Conservation (phyloP, 73 alveolate species). For the Paramecium tetraurelia region DNA sequence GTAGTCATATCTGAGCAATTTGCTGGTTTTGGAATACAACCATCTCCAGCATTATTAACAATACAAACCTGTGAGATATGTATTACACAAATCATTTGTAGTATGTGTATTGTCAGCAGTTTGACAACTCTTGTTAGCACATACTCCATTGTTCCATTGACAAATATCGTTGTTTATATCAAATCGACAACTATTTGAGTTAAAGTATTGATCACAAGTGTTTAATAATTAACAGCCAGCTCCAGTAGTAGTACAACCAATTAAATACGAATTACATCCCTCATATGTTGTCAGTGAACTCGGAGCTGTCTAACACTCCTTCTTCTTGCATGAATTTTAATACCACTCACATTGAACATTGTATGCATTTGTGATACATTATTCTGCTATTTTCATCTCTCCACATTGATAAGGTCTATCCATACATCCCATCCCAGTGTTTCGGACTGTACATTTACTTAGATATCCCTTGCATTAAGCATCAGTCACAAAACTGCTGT, state of each 20-base stretch:
- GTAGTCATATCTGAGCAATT: background rate
- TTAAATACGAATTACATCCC: background rate
- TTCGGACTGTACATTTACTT: background rate
- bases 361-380: background rate
- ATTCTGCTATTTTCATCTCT: background rate
- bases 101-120: conserved; percentile 2
- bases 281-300: background rate
- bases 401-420: background rate
- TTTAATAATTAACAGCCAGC: background rate
- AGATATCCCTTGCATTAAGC: background rate
- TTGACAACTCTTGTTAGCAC: conserved; percentile 10
- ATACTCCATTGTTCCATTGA: background rate
- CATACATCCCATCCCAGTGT: conserved; percentile 14
- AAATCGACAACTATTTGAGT: background rate
- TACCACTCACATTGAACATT: background rate
- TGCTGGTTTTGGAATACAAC: conserved; percentile 6
- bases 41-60: background rate
- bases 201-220: background rate
- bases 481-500: background rate
- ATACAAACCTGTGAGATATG: conserved; percentile 3
- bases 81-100: background rate
- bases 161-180: background rate
- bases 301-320: background rate
- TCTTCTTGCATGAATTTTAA: background rate
- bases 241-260: background rate